Base-by-base conservation (phyloP, 2,329 filamentous ascomycete genomes). In the Pseudocercospora macadamiae region DNA sequence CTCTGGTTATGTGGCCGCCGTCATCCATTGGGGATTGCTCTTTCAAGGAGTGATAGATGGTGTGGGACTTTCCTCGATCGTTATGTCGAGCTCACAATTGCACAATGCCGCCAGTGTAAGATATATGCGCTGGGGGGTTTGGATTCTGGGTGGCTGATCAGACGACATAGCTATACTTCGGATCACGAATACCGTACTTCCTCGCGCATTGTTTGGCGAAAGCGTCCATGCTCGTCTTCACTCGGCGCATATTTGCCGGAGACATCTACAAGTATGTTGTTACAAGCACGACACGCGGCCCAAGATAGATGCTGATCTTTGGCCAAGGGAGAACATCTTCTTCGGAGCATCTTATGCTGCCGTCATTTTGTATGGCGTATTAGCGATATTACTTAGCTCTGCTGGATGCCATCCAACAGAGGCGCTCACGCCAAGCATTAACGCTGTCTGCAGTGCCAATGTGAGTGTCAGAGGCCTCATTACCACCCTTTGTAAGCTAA, bases 371-470 rank as follows among this genome's bases (percentile, higher is more conserved):
- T 66, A 65, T 30, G 64, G 64, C 12, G 3, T 66, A 5, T 34
- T 58, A 23, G 63, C 54, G 14, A 51, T 65, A 10, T 48, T 65
- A 26, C 55, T 66, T 19, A 66, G 63, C 42, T 66, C 64, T 9
- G 64, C 63, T 30, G 64, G 61, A 12, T 66, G 64, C 34, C 51
- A 55, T 7, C 64, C 64, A 1, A 36, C 30, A 25, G 44, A 65
- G 26, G 55, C 55, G 21, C 45, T 66, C 5, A 48, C 51, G 16
- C 51, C 64, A 7, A 53, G 48, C 9, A 49, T 54, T 7, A 44
- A 66, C 42, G 64, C 64, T n/a, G 64, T 66, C 8, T 66, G 64
- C 54, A 48, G 60, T 54, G 48, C 45, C 18, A 66, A 66, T 51
- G 62, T 66, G 58, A 36, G 59, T 30, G 25, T 1, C 3, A 14